Base-by-base conservation (phyloP, 495 filamentous ascomycete genomes). In the Opeltia flavorubescens region DNA sequence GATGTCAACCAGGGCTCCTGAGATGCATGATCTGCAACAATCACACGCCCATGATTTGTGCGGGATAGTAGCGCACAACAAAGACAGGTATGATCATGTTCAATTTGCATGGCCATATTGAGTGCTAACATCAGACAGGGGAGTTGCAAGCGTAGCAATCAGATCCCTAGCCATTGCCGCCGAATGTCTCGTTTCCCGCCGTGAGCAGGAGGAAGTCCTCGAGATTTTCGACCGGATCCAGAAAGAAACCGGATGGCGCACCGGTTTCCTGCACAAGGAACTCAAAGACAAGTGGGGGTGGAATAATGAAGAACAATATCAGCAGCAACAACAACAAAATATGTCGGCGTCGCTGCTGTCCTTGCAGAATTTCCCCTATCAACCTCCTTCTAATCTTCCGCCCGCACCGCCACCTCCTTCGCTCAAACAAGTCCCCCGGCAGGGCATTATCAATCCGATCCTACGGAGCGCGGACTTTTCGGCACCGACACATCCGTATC, bases 121-220 rank as follows among this genome's bases (percentile, higher is more conserved):
- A 4, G 8, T 34, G 23, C 49, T 58, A 17, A 55, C 34, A n/a
- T 13, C 36, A 15, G 5, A n/a, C 31, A 78, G 78, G 27, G 83
- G 83, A 30, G 77, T 94, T 30, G 77, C 81, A 2, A 80, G 73
- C 47, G 78, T 93, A 21, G 84, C 83, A 27, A 70, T 89, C 26
- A 80, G 83, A 9, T 86, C 83, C 24, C 69, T 96, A 18, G 77
- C 77, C 26, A 80, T 89, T 38, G 87, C 84, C 13, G 81, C 82
- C n/a, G 80, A 83, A 57, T 81, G 73, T 28, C 63, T 96, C 5
- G 75, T 72, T 3, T 69, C 74, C 28, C 72, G 73, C 7, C 66
- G 71, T 25, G 82, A 95, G 50, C 88, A 93, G 64, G 78, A 84
- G 55, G 89, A 95, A 60, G 81, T 84, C 4, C 62, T 95, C n/a